Evolutionary conservation across 371 early-diverging fungal genomes (phyloP).

Genomic region (Lichtheimia ornata): DNA sequence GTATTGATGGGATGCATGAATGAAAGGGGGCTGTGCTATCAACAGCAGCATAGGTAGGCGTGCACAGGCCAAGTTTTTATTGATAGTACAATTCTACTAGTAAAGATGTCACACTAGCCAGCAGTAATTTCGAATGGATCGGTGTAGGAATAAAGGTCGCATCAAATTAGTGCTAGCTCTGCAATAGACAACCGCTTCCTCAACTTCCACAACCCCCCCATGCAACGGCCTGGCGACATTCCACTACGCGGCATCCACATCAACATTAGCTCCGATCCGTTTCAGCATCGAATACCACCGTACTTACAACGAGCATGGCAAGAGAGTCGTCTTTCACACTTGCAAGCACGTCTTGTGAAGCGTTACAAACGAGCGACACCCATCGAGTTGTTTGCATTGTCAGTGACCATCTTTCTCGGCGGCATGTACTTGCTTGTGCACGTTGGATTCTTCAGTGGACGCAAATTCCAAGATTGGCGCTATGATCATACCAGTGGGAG

Average conservation of each 20-base stretch:
- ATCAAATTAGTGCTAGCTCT: too few relatives aligned
- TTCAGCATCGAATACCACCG: constrained; percentile 51
- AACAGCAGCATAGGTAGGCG: too few relatives aligned
- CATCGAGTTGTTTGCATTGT: constrained; percentile 17
- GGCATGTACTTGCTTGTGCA: constrained; percentile 33
- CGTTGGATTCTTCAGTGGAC: constrained; percentile 50
- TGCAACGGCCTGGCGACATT: constrained; percentile 5
- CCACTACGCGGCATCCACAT: constrained; percentile 50
- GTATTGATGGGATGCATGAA: too few relatives aligned
- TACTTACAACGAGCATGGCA: constrained; percentile 51
- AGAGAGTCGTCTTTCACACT: constrained; percentile 34
- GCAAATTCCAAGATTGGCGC: constrained; percentile 49
- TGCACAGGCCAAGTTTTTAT: background rate
- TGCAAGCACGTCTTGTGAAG: constrained; percentile 21
- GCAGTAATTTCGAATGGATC: background rate
- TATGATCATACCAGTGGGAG: constrained; percentile 25
- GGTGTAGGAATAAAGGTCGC: background rate
- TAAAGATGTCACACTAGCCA: background rate
- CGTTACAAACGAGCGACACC: constrained; percentile 30
- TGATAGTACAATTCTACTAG: background rate
- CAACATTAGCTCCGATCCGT: constrained; percentile 56
- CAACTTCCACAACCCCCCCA: background rate
- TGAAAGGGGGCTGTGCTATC: too few relatives aligned
- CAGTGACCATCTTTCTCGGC: constrained; percentile 17
- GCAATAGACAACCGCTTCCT: too few relatives aligned